Evolutionary conservation across 345 rosid genomes (phyloP), one percentile per base, ranked within the genome.

Genomic region (Pseudoturritis turrita): DNA sequence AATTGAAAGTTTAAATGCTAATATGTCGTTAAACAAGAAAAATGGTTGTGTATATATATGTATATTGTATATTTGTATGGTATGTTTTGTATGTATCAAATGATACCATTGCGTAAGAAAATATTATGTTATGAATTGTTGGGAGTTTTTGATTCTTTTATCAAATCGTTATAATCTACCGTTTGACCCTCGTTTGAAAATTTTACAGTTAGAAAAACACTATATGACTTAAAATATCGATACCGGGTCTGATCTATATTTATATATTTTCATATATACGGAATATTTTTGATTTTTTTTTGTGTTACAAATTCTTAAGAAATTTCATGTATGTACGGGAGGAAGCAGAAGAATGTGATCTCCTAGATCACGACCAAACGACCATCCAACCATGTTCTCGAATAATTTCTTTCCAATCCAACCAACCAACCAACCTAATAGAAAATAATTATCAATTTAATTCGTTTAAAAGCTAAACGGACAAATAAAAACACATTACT

Each of bases 341-440:
- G 70, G 77, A 44, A 63, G 70, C 70, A 72, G 64, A 53, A 72
- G 63, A 63, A 72, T 54, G 40, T 11, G 23, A 41, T 35, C 70
- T 43, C 56, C 49, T 33, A 53, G 62, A 52, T 72, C 49, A 44
- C 70, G 56, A 72, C 76, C 54, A 62, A 43, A 72, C 54, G 25
- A 52, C 55, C 76, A 62, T 53, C 76, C 70, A 19, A 63, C 37
- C 72, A 59, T 70, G 59, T 70, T 36, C 59, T 59, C 58, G 23
- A 59, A 36, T 70, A 25, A 3, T 46, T 18, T 58, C 40, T 7
- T 5, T 36, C 3, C 35, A 18, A 52, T 62, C 62, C 76, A 39
- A 62, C 47, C 0, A 72, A 44, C 62, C 76, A 39, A 62, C 47
- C 0, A 72, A 44, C 49, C 29, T 12, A 15, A 22, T 53, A 62